These are phyloP conservation scores for Leccinum subgranulosum DNA, from an alignment of 768 basidiomycete genomes.

Conservation along the genomic window DNA sequence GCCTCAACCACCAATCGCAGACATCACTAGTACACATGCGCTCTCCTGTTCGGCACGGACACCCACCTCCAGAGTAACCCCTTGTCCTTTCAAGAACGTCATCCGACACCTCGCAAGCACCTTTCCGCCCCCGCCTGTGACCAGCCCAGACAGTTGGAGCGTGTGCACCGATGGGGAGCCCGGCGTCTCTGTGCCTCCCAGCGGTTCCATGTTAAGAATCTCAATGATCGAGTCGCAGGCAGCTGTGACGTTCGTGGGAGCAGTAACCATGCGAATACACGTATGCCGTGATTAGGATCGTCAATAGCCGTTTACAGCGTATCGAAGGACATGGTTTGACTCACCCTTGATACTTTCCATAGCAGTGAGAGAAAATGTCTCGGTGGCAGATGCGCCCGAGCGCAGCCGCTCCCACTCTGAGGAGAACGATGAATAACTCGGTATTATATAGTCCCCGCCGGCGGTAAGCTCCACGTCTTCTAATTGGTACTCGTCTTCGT, in stretches of 20 bases:
- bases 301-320: conserved; percentile 13
- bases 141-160: conserved; percentile 87
- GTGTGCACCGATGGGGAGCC: conserved; percentile 87
- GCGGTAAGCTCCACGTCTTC: conserved; percentile 95
- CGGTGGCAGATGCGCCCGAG: conserved; percentile 73
- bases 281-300: conserved; percentile 14
- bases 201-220: conserved; percentile 93
- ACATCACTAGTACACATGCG: conserved; percentile 82
- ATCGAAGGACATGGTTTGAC: conserved; percentile 25
- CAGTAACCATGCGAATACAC: conserved; percentile 11
- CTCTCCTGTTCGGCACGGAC: conserved; percentile 91
- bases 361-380: conserved; percentile 89
- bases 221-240: conserved; percentile 96
- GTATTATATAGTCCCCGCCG: conserved; percentile 91
- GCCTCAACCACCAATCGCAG: conserved; percentile 74
- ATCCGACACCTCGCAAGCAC: conserved; percentile 92
- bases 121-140: conserved; percentile 93
- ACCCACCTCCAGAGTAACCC: conserved; percentile 88
- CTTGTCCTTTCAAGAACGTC: conserved; percentile 87
- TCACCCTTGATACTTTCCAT: conserved; percentile 93
- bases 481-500: conserved; percentile 96
- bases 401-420: conserved; percentile 94
- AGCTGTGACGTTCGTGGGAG: conserved; percentile 45
- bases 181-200: conserved; percentile 87
- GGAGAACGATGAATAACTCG: conserved; percentile 89